Conservation (phyloP, 2,329 filamentous ascomycete species). For the Hymenoscyphus infarciens region DNA sequence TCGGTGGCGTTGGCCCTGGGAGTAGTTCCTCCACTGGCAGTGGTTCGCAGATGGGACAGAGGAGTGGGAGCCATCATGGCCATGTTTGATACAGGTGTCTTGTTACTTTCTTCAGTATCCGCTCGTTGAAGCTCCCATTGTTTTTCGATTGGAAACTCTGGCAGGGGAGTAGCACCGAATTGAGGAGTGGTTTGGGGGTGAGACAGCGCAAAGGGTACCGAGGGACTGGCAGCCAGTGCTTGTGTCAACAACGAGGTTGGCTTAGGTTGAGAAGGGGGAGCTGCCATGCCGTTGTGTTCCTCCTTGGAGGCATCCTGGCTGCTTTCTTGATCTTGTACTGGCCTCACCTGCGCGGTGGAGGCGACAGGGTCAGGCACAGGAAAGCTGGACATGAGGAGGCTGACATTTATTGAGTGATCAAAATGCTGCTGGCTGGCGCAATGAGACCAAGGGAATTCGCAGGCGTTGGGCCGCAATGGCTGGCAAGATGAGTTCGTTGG, state of each 20-base stretch:
- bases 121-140: slow-evolving; percentile 23
- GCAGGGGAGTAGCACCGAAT: slow-evolving; percentile 1
- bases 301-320: slow-evolving; percentile 26
- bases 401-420: slow-evolving; percentile 34
- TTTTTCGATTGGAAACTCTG: slow-evolving; percentile 9
- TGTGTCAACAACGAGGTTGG: slow-evolving; percentile 33
- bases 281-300: slow-evolving; percentile 19
- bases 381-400: slow-evolving; percentile 36
- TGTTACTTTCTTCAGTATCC: slow-evolving; percentile 10
- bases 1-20: slow-evolving; percentile 17
- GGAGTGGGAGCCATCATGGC: slow-evolving; percentile 18
- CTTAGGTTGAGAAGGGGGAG: slow-evolving; percentile 20
- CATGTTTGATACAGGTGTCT: slow-evolving; percentile 16
- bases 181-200: slow-evolving; percentile 11
- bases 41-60: slow-evolving; percentile 12
- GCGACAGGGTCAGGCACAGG: slow-evolving; percentile 36
- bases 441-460: slow-evolving; percentile 33
- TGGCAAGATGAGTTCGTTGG: not conserved
- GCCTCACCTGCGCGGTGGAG: slow-evolving; percentile 31
- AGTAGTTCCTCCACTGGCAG: slow-evolving; percentile 19
- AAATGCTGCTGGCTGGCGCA: slow-evolving; percentile 13
- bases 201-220: slow-evolving; percentile 11
- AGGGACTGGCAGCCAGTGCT: slow-evolving; percentile 26
- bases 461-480: slow-evolving; percentile 30
- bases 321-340: slow-evolving; percentile 21